A percentile compares a stretch with the other conserved stretches of the same genome.
phyloP scores from a whole-genome alignment of 208 protist species.

The Zelonia costaricensis region DNA sequence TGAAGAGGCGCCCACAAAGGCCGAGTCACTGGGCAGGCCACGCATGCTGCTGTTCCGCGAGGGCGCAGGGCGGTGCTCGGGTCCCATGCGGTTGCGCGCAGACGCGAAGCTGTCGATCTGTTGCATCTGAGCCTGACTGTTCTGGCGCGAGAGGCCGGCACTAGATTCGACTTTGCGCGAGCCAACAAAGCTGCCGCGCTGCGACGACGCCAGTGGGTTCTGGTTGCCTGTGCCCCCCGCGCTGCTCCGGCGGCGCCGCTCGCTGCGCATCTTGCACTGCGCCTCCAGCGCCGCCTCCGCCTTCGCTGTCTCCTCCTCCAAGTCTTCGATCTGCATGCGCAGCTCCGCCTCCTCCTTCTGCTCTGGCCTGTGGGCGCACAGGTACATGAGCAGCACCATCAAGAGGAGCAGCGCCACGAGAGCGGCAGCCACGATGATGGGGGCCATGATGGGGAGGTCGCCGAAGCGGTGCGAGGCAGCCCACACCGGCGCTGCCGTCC shows the following conservation, averaged over 20 bases:
- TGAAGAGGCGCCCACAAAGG: not conserved
- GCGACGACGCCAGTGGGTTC: not conserved
- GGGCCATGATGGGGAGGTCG: constrained; percentile 15
- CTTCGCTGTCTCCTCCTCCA: constrained; percentile 5
- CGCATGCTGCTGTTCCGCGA: not conserved
- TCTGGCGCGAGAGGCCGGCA: constrained; percentile 1
- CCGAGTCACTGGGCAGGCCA: not conserved
- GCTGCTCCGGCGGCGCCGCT: not conserved
- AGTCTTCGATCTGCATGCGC: constrained; percentile 4
- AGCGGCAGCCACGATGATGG: constrained; percentile 13
- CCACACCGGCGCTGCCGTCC: not conserved
- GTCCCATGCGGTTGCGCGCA: not conserved
- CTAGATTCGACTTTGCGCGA: not conserved
- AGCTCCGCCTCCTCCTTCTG: constrained; percentile 8
- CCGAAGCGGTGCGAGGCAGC: constrained; percentile 2
- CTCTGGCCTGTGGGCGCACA: constrained; percentile 1
- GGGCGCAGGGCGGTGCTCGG: constrained; percentile 3
- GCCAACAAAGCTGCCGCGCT: constrained; percentile 1
- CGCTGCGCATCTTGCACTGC: constrained; percentile 4
- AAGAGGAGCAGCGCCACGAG: constrained; percentile 21
- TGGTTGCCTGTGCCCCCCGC: not conserved
- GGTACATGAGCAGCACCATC: constrained; percentile 19
- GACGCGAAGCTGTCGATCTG: not conserved
- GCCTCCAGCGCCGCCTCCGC: constrained; percentile 6
- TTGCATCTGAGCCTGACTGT: constrained; percentile 7